Percentiles rank a stretch among this genome's conserved stretches.
These are phyloP conservation scores for Venturia oleaginea DNA, from an alignment of 2,329 filamentous ascomycete genomes.

Conservation along the genomic window DNA sequence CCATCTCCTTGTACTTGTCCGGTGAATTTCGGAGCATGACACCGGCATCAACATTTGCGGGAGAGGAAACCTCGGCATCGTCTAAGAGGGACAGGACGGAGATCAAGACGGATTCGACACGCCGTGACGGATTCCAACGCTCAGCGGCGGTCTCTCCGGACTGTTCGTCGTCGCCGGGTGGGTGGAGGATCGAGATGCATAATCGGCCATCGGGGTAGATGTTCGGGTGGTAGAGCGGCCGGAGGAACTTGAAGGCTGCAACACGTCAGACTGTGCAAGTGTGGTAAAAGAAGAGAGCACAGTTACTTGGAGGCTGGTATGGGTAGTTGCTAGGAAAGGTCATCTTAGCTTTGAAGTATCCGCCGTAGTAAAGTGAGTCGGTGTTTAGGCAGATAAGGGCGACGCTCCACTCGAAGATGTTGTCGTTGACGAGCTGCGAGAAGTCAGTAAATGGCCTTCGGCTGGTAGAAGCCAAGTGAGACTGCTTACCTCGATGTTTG, in stretches of 20 bases:
- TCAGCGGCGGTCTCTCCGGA: conserved; percentile 85
- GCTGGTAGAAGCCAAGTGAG: conserved; percentile 5
- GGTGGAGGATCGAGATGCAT: conserved; percentile 94
- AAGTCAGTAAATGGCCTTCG: not conserved
- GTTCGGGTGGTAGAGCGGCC: conserved; percentile 82
- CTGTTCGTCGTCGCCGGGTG: conserved; percentile 83
- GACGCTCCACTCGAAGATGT: conserved; percentile 79
- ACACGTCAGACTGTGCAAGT: not conserved
- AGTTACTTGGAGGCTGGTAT: conserved; percentile 63
- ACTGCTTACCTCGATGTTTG: conserved; percentile 68
- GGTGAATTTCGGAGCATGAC: conserved; percentile 73
- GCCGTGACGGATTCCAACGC: conserved; percentile 89
- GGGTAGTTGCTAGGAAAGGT: conserved; percentile 83
- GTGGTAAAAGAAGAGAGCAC: not conserved
- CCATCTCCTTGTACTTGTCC: conserved; percentile 58
- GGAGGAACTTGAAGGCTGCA: conserved; percentile 69
- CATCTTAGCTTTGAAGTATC: conserved; percentile 89
- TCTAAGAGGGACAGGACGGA: conserved; percentile 88
- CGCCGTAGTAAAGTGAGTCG: conserved; percentile 84
- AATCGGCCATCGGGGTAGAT: conserved; percentile 84
- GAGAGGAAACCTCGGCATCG: conserved; percentile 85
- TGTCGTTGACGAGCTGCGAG: conserved; percentile 63
- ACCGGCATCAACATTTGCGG: conserved; percentile 89
- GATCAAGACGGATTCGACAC: conserved; percentile 88
- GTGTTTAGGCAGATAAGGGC: conserved; percentile 88